These are phyloP conservation scores for Aspergillus ostianus DNA, from an alignment of 495 filamentous ascomycete genomes.

Conservation along the genomic window DNA sequence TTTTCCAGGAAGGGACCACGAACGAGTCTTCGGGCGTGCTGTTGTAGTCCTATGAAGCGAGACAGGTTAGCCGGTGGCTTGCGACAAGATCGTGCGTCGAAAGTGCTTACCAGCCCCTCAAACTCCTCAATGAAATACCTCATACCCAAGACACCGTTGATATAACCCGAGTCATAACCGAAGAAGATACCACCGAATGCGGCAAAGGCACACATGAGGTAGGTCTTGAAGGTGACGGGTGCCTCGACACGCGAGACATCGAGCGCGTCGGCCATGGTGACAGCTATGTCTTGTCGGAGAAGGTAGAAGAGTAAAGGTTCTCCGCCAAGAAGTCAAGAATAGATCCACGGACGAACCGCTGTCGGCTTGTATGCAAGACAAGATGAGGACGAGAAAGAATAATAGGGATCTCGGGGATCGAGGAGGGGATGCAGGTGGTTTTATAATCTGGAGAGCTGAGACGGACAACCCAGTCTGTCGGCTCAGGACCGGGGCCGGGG, in stretches of 20 bases:
- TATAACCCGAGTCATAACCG: constrained; percentile 55
- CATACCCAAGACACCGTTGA: constrained; percentile 54
- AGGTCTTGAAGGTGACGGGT: constrained; percentile 61
- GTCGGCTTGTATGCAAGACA: constrained; percentile 6
- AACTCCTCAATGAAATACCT: constrained; percentile 50
- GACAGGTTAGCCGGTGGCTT: constrained; percentile 1
- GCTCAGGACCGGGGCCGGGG: constrained; percentile 17
- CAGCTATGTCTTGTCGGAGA: background rate
- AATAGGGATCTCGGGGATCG: background rate
- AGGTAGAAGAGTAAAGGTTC: constrained; percentile 2
- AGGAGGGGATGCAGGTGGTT: constrained; percentile 10
- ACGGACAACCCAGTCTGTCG: constrained; percentile 5
- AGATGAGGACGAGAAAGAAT: constrained; percentile 8
- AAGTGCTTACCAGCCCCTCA: constrained; percentile 26
- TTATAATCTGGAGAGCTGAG: constrained; percentile 14
- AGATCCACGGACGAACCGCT: constrained; percentile 1
- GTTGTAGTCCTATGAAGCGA: constrained; percentile 19
- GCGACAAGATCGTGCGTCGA: background rate
- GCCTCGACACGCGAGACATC: constrained; percentile 50
- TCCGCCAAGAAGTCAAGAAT: background rate
- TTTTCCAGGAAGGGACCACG: constrained; percentile 46
- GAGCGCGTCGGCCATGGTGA: constrained; percentile 23
- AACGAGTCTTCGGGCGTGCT: constrained; percentile 31
- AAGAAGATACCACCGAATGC: constrained; percentile 61
- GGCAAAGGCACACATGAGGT: constrained; percentile 59